Evolutionary conservation across 75 land plant species (phyloP), one percentile per base, ranked within the genome.

Genomic region (Sequoia sempervirens): DNA sequence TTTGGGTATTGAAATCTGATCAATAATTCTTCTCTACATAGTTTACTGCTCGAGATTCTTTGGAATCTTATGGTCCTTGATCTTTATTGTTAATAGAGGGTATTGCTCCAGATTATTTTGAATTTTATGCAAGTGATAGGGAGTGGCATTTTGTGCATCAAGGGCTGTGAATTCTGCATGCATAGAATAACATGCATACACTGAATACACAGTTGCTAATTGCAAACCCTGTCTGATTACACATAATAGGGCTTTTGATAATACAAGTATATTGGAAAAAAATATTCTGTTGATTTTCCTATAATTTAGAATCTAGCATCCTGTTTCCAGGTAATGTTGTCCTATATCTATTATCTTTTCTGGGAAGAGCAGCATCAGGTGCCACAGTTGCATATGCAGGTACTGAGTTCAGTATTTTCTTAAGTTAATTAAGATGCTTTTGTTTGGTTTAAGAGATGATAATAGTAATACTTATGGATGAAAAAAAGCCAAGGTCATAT

Each of bases 311-410:
- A 78, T 78, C 46, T 40, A 26, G 28, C 80, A 78, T 78, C 14
- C 36, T 32, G 30, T 54, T 70, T 64, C 17, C 89, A 89, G 90
- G 90, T 90, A 34, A 84, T 43, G 11, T 84, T 58, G 81, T 81
- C 23, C 80, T 90, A 30, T 90, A 90, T 75, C 45, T 90, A 26
- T 75, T 85, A 36, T 85, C 91, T 28, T 90, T 91, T 36, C 41
- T 90, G 28, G 91, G 91, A 20, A 83, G 91, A 72, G 58, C 84
- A 43, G 85, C 88, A 23, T 86, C 91, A 13, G 91, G 91, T 32
- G 91, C 90, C 14, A 90, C 88, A 36, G 58, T 90, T 15, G 91
- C 88, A 64, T 90, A 90, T 74, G 74, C 75, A 40, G 90, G 90
- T 89, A 36, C 2, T 34, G 10, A 56, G 5, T 73, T 37, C 5